Evolutionary conservation across 345 rosid genomes (phyloP).

Genomic region (Murraya koenigii): DNA sequence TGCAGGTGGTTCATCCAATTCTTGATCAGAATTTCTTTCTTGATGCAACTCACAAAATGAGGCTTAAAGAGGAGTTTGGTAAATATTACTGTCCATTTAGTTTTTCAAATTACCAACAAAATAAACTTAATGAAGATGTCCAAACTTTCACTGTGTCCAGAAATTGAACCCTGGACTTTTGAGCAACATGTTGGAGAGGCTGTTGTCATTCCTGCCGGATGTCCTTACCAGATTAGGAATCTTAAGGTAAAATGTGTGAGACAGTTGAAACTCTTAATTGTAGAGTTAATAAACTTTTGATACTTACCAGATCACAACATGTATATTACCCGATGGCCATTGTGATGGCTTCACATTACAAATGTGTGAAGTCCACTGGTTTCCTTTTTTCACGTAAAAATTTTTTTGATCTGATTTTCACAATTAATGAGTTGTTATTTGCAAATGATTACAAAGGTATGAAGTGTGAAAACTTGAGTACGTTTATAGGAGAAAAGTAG

Average conservation of each 20-base stretch:
- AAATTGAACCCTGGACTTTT: conserved; percentile 92
- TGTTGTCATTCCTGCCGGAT: conserved; percentile 87
- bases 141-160: conserved; percentile 33
- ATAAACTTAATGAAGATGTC: background rate
- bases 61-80: conserved; percentile 89
- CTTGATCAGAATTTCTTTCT: conserved; percentile 85
- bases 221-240: conserved; percentile 87
- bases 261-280: background rate
- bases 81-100: conserved; percentile 23
- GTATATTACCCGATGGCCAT: background rate
- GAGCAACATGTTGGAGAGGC: conserved; percentile 96
- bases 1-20: conserved; percentile 77
- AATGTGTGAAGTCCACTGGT: background rate
- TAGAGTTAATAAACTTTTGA: background rate
- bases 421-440: background rate
- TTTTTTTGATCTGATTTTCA: background rate
- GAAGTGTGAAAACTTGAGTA: background rate
- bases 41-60: conserved; percentile 64
- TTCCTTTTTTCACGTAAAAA: background rate
- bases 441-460: background rate
- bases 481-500: background rate
- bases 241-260: conserved; percentile 49
- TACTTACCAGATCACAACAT: background rate
- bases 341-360: background rate
- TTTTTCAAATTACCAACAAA: background rate